These are phyloP conservation scores for Monilinia aucupariae DNA, from an alignment of 2,329 filamentous ascomycete genomes.

Conservation along the genomic window DNA sequence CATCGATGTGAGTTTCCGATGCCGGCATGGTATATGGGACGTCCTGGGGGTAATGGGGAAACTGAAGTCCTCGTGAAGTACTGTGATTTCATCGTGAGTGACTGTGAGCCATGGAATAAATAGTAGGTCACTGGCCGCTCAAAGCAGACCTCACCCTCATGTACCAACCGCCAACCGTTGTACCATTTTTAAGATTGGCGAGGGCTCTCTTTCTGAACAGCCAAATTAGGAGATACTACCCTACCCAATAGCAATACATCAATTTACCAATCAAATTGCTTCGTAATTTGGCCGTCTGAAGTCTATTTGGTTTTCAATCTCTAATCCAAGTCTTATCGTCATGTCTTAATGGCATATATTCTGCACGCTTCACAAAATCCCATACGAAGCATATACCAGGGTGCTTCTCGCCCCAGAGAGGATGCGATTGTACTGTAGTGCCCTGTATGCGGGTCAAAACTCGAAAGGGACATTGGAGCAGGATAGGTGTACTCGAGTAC, in stretches of 20 bases:
- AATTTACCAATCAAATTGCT: neutral
- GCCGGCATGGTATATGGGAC: neutral
- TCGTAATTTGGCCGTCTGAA: neutral
- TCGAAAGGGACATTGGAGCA: neutral
- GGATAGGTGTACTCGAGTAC: neutral
- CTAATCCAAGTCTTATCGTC: conserved; percentile 31
- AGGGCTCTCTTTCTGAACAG: neutral
- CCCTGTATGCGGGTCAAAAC: conserved; percentile 16
- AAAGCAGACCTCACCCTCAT: no score
- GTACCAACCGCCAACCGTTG: no score
- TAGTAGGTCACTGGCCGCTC: no score
- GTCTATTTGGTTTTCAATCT: neutral
- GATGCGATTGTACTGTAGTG: conserved; percentile 23
- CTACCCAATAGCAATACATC: neutral
- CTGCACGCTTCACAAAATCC: conserved; percentile 41
- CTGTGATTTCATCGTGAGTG: no score
- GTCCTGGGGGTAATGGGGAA: no score
- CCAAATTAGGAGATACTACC: neutral
- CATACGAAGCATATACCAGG: conserved; percentile 37
- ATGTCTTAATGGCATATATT: conserved; percentile 41
- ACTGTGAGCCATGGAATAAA: no score
- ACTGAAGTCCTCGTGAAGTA: no score
- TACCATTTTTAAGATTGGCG: neutral
- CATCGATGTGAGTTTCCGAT: neutral
- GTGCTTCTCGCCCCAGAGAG: conserved; percentile 23